These are phyloP conservation scores for Blastomyces emzantsi DNA, from an alignment of 2,329 filamentous ascomycete species.

Conservation along the genomic window DNA sequence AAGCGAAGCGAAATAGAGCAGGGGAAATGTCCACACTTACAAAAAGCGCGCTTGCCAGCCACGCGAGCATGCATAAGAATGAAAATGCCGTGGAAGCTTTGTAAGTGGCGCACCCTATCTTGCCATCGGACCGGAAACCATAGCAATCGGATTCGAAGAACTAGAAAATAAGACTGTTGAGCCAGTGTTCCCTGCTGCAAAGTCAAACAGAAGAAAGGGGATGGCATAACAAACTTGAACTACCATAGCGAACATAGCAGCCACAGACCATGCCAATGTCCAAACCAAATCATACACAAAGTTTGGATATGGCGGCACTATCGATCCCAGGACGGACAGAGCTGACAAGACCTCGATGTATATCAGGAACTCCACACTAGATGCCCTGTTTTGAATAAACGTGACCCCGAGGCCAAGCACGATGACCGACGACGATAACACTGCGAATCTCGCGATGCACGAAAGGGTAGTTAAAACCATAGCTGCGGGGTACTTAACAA, in stretches of 20 bases:
- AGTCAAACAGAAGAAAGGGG: neutral
- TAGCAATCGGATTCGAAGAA: constrained; percentile 9
- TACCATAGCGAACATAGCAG: constrained; percentile 2
- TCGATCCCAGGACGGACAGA: constrained; percentile 2
- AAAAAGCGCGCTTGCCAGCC: constrained; percentile 7
- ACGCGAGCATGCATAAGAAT: constrained; percentile 4
- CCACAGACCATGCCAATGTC: constrained; percentile 6
- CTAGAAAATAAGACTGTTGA: neutral
- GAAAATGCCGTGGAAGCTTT: constrained; percentile 5
- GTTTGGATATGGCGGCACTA: constrained; percentile 8
- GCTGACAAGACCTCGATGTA: constrained; percentile 7
- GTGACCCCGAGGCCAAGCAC: constrained; percentile 4
- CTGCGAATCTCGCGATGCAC: constrained; percentile 6
- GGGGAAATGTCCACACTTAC: neutral
- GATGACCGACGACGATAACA: neutral
- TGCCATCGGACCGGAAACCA: constrained; percentile 1
- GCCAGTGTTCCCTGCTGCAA: neutral
- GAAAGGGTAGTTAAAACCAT: constrained; percentile 6
- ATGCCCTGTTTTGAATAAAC: constrained; percentile 8
- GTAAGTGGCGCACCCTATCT: constrained; percentile 5
- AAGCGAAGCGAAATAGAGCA: neutral
- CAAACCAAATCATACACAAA: constrained; percentile 8
- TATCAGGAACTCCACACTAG: constrained; percentile 5
- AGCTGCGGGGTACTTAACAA: neutral
- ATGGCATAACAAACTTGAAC: constrained; percentile 1